Evolutionary conservation across 805 yeast genomes (phyloP), one percentile per base, ranked within the genome.

Genomic region (Komagataella pseudopastoris): DNA sequence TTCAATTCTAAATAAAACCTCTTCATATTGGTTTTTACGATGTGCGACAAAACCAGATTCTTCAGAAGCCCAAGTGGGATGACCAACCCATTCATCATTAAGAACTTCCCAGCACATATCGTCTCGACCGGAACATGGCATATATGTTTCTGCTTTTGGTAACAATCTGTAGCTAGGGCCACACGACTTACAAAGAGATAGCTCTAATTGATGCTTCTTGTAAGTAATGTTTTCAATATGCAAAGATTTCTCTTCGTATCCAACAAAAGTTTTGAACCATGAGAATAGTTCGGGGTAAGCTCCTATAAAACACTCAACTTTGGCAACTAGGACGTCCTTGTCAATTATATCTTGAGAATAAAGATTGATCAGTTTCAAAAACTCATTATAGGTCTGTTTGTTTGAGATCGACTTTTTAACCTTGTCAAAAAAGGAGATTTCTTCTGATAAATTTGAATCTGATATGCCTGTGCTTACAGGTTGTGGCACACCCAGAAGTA

Each of bases 31-130:
- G 64, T 93, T 93, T 68, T 93, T 93, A 57, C 98, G 80, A 66
- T 93, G 99, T n/a, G 99, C 96, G 63, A 93, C 90, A 60, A 91
- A 93, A 0, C 99, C 99, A 10, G 96, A 87, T 66, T 93, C 99
- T 66, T 93, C 99, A 0, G 98, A 91, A 3, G 98, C 99, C 99
- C 99, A 93, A n/a, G 96, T 95, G 20, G 99, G 99, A 67, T 93
- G 98, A 6, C 97, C 96, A 43, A 93, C 98, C 97, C 98, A 93
- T 67, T 91, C 98, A 65, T 93, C 99, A 66, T 93, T 93, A 59
- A 93, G 75, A 14, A 93, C 96, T 62, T 91, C 97, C 97, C 97
- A 91, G 65, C 99, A 93, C 90, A 93, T 86, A 60, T 91, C 98
- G 67, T 93, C 99, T 60, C 99, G 81, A 16, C 99, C 99, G 7